Conservation (phyloP, 2,329 filamentous ascomycete genomes). For the Blumeria hordei region DNA sequence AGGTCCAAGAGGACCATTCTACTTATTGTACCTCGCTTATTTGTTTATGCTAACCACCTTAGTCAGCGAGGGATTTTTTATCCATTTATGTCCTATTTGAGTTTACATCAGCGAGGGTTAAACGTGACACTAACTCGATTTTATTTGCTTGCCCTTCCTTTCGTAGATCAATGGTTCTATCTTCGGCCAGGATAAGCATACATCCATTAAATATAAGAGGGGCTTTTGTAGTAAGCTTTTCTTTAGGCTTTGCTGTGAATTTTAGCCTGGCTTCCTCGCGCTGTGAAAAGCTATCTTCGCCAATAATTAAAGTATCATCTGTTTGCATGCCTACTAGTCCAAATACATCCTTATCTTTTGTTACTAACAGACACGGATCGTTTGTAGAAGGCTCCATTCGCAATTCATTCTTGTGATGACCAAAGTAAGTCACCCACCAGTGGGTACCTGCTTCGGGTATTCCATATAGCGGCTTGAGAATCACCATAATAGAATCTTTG, state of each 20-base stretch:
- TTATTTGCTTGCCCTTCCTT: not conserved
- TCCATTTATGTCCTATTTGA: too few relatives aligned
- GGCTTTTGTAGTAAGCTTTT: not conserved
- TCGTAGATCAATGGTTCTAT: not conserved
- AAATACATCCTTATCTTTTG: conserved; percentile 1
- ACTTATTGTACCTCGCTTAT: too few relatives aligned
- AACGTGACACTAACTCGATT: not conserved
- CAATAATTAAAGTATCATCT: conserved; percentile 2
- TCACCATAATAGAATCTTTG: not conserved
- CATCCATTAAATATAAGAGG: not conserved
- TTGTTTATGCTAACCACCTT: too few relatives aligned
- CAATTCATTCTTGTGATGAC: not conserved
- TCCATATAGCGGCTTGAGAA: not conserved
- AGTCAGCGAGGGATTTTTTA: too few relatives aligned
- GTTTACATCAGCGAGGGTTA: too few relatives aligned
- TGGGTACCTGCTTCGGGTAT: not conserved
- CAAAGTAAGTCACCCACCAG: not conserved
- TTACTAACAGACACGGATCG: not conserved
- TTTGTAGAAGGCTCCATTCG: not conserved
- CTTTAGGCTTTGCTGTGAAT: not conserved
- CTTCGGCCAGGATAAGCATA: not conserved
- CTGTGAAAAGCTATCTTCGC: not conserved
- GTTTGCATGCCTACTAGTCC: conserved; percentile 2
- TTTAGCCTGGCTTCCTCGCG: not conserved
- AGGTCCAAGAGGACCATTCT: too few relatives aligned